Percentiles rank a stretch among this genome's conserved stretches.
Conservation (phyloP, 2,329 filamentous ascomycete genomes). For the Fusarium brevicatenulatum region DNA sequence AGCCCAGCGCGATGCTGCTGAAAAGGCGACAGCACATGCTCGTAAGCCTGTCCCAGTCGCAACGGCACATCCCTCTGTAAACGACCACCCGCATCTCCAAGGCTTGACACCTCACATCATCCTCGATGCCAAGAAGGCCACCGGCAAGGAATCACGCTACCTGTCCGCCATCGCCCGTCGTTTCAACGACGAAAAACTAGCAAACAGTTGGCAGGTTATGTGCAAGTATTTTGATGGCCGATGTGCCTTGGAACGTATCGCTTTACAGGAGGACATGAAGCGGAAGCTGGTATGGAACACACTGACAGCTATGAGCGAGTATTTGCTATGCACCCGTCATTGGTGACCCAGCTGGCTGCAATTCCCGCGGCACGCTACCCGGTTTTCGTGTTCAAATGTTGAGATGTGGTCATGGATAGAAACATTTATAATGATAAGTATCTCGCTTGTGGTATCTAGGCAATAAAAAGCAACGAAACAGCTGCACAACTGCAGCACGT, state of each 20-base stretch:
- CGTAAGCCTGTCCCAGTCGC: constrained; percentile 59
- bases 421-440: constrained; percentile 32
- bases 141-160: constrained; percentile 80
- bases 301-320: constrained; percentile 72
- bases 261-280: constrained; percentile 86
- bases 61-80: constrained; percentile 66
- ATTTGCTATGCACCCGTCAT: constrained; percentile 73
- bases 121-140: constrained; percentile 80
- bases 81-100: constrained; percentile 66
- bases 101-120: constrained; percentile 74
- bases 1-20: constrained; percentile 63
- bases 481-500: constrained; percentile 42
- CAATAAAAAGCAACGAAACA: constrained; percentile 42
- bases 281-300: constrained; percentile 80
- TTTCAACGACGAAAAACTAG: constrained; percentile 66
- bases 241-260: constrained; percentile 85
- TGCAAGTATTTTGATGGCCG: constrained; percentile 89
- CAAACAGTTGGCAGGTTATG: constrained; percentile 76
- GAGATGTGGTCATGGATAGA: constrained; percentile 12
- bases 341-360: constrained; percentile 63
- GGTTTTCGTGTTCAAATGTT: background rate
- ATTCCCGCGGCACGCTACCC: background rate
- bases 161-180: constrained; percentile 67
- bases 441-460: constrained; percentile 45
- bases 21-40: constrained; percentile 65